Conservation (phyloP, 305 asterid species). For the Rubia peregrina region DNA sequence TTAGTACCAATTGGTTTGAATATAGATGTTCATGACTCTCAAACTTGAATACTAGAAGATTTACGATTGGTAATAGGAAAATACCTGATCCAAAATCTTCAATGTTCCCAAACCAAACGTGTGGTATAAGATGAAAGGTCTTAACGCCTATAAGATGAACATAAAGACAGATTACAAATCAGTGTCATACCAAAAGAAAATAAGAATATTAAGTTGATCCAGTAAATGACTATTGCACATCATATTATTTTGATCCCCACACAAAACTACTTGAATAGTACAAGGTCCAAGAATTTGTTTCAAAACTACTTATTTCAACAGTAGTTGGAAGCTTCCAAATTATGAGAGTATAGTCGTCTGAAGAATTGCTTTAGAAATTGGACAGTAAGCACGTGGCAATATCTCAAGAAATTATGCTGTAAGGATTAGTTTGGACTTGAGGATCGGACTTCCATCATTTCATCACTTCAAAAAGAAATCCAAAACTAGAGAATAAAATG, state of each 20-base stretch:
- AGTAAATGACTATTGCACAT: neutral
- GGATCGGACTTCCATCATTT: neutral
- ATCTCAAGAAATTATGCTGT: neutral
- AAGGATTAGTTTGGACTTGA: neutral
- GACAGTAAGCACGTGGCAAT: neutral
- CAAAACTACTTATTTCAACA: neutral
- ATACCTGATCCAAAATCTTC: constrained; percentile 46
- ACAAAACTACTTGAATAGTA: neutral
- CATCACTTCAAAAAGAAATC: neutral
- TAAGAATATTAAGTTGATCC: neutral
- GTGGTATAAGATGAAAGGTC: constrained; percentile 66
- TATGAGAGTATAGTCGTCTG: neutral
- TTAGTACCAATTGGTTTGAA: no score
- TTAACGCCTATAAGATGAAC: constrained; percentile 31
- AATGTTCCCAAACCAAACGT: constrained; percentile 50
- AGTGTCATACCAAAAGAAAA: neutral
- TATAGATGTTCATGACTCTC: no score
- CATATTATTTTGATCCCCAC: neutral
- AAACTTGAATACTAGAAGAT: no score
- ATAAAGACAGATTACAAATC: neutral
- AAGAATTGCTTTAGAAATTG: neutral
- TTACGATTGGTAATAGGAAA: no score
- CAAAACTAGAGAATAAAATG: neutral
- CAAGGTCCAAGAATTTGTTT: neutral
- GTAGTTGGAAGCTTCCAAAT: neutral